Evolutionary conservation across 2,329 filamentous ascomycete species (phyloP).

Genomic region (Alternaria tenuissima): DNA sequence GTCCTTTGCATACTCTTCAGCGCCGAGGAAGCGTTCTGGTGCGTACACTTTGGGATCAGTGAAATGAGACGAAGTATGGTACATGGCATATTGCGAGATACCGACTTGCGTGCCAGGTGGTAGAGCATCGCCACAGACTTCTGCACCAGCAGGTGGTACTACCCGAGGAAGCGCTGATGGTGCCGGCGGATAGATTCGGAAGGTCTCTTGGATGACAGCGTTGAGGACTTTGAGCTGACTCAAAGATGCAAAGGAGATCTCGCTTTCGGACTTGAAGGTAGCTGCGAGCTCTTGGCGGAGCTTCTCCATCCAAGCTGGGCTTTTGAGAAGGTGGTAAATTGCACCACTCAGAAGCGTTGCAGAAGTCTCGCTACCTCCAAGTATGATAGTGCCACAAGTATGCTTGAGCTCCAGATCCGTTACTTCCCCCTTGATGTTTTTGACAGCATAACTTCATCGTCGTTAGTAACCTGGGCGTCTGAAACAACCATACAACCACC

Average conservation of each 20-base stretch:
- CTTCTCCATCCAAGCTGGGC: too few relatives aligned
- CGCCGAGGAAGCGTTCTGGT: slow-evolving; percentile 27
- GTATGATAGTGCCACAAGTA: slow-evolving; percentile 45
- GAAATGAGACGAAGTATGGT: slow-evolving; percentile 23
- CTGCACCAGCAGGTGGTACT: slow-evolving; percentile 14
- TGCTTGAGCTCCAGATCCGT: slow-evolving; percentile 43
- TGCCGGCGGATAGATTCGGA: slow-evolving; percentile 29
- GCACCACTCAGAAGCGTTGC: slow-evolving; percentile 35
- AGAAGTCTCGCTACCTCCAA: slow-evolving; percentile 52
- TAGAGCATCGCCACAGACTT: slow-evolving; percentile 21
- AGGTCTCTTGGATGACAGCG: slow-evolving; percentile 30
- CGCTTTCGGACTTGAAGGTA: too few relatives aligned
- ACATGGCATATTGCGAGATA: slow-evolving; percentile 24
- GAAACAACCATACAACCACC: too few relatives aligned
- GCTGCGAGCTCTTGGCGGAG: too few relatives aligned
- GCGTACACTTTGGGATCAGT: slow-evolving; percentile 18
- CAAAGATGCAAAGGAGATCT: background rate
- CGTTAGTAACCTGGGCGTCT: too few relatives aligned
- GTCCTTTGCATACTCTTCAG: slow-evolving; percentile 35
- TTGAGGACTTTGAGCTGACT: slow-evolving; percentile 23
- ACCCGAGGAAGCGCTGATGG: slow-evolving; percentile 20
- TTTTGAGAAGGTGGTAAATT: too few relatives aligned
- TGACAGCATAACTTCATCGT: slow-evolving; percentile 21
- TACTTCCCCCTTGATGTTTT: slow-evolving; percentile 27
- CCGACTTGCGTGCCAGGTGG: slow-evolving; percentile 20